These are phyloP conservation scores for Pseudocercospora musae DNA, from an alignment of 2,329 filamentous ascomycete species.

Conservation along the genomic window DNA sequence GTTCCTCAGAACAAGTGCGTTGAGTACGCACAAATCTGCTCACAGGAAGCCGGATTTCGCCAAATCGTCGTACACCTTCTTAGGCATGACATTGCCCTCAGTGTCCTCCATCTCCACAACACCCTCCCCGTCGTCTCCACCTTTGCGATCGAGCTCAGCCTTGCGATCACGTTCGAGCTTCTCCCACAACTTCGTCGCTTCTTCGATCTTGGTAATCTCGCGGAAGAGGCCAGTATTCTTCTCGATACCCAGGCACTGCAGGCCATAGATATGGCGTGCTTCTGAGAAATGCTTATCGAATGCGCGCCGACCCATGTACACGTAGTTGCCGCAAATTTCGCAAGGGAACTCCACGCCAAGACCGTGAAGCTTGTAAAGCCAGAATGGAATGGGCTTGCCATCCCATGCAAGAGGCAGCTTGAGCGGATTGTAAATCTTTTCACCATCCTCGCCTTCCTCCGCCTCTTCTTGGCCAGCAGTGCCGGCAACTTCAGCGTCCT, in stretches of 20 bases:
- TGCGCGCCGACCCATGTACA: slow-evolving; percentile 94
- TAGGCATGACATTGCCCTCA: slow-evolving; percentile 97
- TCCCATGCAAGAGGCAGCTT: slow-evolving; percentile 97
- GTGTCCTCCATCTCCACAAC: slow-evolving; percentile 98
- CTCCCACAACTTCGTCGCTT: slow-evolving; percentile 84
- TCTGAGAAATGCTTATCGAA: slow-evolving; percentile 99
- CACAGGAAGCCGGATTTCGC: slow-evolving; percentile 85
- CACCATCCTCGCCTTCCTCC: slow-evolving; percentile 65
- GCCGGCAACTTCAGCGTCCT: slow-evolving; percentile 55
- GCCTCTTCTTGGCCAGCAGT: slow-evolving; percentile 48
- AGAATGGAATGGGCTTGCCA: slow-evolving; percentile 97
- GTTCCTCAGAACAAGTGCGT: neutral
- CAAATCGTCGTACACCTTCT: slow-evolving; percentile 95
- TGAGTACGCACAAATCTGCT: slow-evolving; percentile 4
- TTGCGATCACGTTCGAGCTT: slow-evolving; percentile 87
- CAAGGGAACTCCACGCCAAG: slow-evolving; percentile 92
- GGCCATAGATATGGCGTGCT: slow-evolving; percentile 83
- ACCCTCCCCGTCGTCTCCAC: slow-evolving; percentile 53
- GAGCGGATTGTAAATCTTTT: slow-evolving; percentile 93
- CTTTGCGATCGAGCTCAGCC: slow-evolving; percentile 67
- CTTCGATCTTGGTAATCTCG: slow-evolving; percentile 88
- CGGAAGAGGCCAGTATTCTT: slow-evolving; percentile 80
- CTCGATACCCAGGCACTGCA: slow-evolving; percentile 91
- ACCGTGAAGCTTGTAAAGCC: slow-evolving; percentile 96
- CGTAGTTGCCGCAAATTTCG: slow-evolving; percentile 96